Percentiles rank a stretch among this genome's conserved stretches.
Conservation (phyloP, 345 rosid species). For the Chamaenerion angustifolium region DNA sequence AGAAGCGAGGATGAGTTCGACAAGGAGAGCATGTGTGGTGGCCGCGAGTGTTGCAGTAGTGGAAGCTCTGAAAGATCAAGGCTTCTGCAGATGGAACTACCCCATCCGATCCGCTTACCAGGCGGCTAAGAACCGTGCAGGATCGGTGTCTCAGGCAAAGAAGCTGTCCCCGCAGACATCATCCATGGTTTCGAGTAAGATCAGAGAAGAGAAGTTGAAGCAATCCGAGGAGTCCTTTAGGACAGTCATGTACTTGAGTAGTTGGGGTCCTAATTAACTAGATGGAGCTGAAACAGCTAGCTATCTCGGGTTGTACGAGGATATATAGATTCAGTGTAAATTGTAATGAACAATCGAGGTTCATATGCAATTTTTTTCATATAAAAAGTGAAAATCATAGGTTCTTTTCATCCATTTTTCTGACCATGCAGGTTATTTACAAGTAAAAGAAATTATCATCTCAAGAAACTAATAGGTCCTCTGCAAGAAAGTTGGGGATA, state of each 20-base stretch:
- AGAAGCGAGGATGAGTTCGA: constrained; percentile 13
- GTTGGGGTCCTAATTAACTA: constrained; percentile 30
- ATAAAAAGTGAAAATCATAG: too few relatives aligned
- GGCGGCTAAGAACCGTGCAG: constrained; percentile 15
- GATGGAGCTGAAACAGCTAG: neutral
- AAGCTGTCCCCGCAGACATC: constrained; percentile 16
- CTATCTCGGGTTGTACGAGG: too few relatives aligned
- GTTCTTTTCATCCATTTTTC: too few relatives aligned
- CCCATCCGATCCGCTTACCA: constrained; percentile 20
- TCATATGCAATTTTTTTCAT: too few relatives aligned
- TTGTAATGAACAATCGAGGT: neutral
- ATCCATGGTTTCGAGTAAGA: neutral
- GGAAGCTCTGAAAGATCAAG: constrained; percentile 30
- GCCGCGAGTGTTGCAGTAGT: constrained; percentile 23
- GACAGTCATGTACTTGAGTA: constrained; percentile 39
- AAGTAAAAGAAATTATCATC: too few relatives aligned
- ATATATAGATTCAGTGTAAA: neutral
- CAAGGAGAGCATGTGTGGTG: constrained; percentile 23
- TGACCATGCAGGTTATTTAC: too few relatives aligned
- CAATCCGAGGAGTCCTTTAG: constrained; percentile 34
- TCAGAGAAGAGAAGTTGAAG: constrained; percentile 4
- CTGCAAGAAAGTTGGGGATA: too few relatives aligned
- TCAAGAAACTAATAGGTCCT: too few relatives aligned
- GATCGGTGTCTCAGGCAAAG: constrained; percentile 15
- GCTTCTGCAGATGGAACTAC: constrained; percentile 29